Base-by-base conservation (phyloP, 2,329 filamentous ascomycete species). In the Canariomyces notabilis region DNA sequence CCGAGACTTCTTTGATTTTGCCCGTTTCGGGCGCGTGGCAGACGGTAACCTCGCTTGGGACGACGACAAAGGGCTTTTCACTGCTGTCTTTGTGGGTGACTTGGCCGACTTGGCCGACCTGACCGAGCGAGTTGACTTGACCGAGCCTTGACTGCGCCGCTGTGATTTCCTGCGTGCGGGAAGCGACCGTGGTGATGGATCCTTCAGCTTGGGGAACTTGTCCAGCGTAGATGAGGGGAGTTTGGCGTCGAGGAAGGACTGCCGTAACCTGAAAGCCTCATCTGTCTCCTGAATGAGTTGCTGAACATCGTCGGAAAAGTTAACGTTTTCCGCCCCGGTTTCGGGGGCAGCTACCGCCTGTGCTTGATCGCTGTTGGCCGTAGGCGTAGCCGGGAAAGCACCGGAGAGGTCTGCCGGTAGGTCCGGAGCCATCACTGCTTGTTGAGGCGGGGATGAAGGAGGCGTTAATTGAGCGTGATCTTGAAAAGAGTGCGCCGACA, bases 241-340 rank as follows among this genome's bases (percentile, higher is more conserved):
- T 46, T 61, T 61, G 15, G 66, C 64, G 42, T 73, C 64, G 29
- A 62, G 62, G 32, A 76, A 59, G 15, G 67, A 67, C 41, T 59
- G 62, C 2, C 66, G 69, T 19, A 73, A 67, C 57, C 68, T 66
- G 59, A 77, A 77, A 21, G 74, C 72, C 46, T 72, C 66, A 49
- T 78, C 73, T 4, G 73, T 70, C 55, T 77, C 69, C 50, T 64
- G 62, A 37, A 75, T 72, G 50, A 78, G 64, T 50, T 70, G 64
- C 42, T 71, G 65, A 3, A 74, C 61, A 46, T 67, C 67, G 32
- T 68, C 61, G 11, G 64, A 65, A 38, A 40, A 51, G 38, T 33
- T 26, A 9, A 20, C 22, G 5, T 31, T 37, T 32, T 22, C 20
- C 22, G 31, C 15, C 8, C 23, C 48, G 1, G 44, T 42, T 6